Base-by-base conservation (phyloP, 306 rosid species). In the Medicago ruthenica region DNA sequence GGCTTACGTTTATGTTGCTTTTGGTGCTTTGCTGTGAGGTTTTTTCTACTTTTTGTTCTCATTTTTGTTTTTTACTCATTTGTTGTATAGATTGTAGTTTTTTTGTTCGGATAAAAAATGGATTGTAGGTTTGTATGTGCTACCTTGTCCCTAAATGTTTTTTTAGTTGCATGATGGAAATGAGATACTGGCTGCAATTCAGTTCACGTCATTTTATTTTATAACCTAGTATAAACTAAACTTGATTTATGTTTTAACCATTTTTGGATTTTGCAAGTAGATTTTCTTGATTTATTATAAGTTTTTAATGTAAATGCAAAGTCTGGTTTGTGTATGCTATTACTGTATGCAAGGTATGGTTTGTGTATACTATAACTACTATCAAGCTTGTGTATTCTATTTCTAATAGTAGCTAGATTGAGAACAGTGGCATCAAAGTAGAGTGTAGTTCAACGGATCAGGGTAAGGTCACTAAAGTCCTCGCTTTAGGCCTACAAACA, bases 251-350 rank as follows among this genome's bases (percentile, higher is more conserved):
- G 14, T 14, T 57, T 42, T 44, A 14, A 73, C 61, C 50, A 14
- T 14, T 16, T 44, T 54, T 13, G 39, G 61, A 79, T 53, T 44
- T 64, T 13, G n/a, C 51, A 79, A 65, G 4, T 72, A 34, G 15
- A 37, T 58, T 60, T 72, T 27, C 31, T 3, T 27, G 31, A 27
- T 27, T 37, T 78, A 16, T 39, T 70, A 27, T 27, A 27, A 3
- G 12, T 22, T 31, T 58, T 45, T 40, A 4, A 10, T n/a, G 7
- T 37, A 6, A 59, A 48, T 10, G 50, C 9, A 0, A 15, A 15
- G 34, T 4, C 7, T 41, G 4, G 9, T 24, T 76, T 76, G 34
- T 67, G 27, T 66, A 0, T 53, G 6, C 1, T 65, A 18, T 40
- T 39, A 9, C 22, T 65, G n/a, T n/a, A n/a, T 65, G 27, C 27